These are phyloP conservation scores for Pythium diclinum DNA, from an alignment of 352 stramenopile genomes.

Conservation along the genomic window DNA sequence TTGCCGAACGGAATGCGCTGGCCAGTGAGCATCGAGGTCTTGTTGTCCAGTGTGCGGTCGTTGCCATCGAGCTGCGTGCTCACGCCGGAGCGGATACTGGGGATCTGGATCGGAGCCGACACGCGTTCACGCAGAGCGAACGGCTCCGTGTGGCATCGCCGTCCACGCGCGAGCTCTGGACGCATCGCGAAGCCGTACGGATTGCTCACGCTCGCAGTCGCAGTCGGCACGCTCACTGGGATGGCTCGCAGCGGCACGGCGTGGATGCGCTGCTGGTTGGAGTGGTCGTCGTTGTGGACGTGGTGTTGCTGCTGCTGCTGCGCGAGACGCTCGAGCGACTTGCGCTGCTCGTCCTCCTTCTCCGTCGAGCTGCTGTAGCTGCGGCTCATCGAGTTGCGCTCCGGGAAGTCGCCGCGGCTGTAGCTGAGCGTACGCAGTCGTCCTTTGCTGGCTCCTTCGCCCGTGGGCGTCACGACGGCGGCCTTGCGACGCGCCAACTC, in stretches of 20 bases:
- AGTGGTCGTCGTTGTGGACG: neutral
- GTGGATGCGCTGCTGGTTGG: constrained; percentile 4
- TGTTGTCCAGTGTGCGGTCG: neutral
- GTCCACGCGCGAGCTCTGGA: constrained; percentile 24
- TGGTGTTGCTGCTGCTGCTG: constrained; percentile 11
- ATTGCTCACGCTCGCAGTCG: constrained; percentile 1
- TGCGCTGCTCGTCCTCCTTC: constrained; percentile 25
- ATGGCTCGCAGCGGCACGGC: constrained; percentile 8
- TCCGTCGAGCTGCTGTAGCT: constrained; percentile 32
- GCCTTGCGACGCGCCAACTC: constrained; percentile 17
- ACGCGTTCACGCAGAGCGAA: constrained; percentile 35
- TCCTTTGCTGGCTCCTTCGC: neutral
- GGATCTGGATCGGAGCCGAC: constrained; percentile 68
- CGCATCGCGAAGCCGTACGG: constrained; percentile 31
- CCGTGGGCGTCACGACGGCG: constrained; percentile 10
- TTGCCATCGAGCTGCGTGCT: constrained; percentile 18
- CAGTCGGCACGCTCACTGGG: neutral
- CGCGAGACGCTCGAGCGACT: constrained; percentile 18
- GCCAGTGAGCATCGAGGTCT: neutral
- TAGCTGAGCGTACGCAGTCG: constrained; percentile 13
- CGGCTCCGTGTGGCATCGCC: constrained; percentile 38
- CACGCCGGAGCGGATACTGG: constrained; percentile 18
- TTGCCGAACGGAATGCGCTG: constrained; percentile 1
- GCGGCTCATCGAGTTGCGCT: constrained; percentile 17
- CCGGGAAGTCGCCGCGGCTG: constrained; percentile 14